Conservation (phyloP, 352 stramenopile species). For the Phytophthora pistaciae region DNA sequence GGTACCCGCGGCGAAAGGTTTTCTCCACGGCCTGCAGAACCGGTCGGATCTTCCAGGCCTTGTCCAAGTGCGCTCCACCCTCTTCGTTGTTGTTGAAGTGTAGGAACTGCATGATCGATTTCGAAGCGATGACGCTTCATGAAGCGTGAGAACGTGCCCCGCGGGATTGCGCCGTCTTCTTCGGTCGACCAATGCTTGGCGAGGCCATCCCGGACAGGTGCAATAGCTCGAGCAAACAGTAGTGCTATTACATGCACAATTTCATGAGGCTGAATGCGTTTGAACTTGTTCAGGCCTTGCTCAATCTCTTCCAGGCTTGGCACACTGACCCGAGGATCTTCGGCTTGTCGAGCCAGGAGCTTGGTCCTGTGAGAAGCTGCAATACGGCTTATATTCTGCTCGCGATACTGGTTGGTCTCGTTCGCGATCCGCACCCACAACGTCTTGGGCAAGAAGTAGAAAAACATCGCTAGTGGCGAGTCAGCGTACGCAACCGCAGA, state of each 20-base stretch:
- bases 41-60: constrained; percentile 16
- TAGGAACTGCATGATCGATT: constrained; percentile 19
- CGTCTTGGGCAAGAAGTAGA: constrained; percentile 31
- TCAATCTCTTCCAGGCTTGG: constrained; percentile 12
- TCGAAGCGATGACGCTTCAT: constrained; percentile 28
- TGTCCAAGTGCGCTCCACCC: not conserved
- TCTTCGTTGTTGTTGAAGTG: constrained; percentile 31
- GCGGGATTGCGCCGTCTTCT: constrained; percentile 20
- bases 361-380: not conserved
- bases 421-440: constrained; percentile 24
- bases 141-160: constrained; percentile 24
- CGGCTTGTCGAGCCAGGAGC: not conserved
- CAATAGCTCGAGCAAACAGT: constrained; percentile 15
- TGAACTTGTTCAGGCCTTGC: no score
- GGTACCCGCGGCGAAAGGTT: constrained; percentile 27
- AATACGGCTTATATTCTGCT: constrained; percentile 5
- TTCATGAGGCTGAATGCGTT: constrained; percentile 14
- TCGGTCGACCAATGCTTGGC: constrained; percentile 13
- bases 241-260: constrained; percentile 19
- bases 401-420: constrained; percentile 17
- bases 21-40: constrained; percentile 26
- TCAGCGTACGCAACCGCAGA: constrained; percentile 22
- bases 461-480: constrained; percentile 23
- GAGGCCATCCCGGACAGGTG: constrained; percentile 7
- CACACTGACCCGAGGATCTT: constrained; percentile 13